Base-by-base conservation (phyloP, 768 basidiomycete species). In the Collybiopsis luxurians region DNA sequence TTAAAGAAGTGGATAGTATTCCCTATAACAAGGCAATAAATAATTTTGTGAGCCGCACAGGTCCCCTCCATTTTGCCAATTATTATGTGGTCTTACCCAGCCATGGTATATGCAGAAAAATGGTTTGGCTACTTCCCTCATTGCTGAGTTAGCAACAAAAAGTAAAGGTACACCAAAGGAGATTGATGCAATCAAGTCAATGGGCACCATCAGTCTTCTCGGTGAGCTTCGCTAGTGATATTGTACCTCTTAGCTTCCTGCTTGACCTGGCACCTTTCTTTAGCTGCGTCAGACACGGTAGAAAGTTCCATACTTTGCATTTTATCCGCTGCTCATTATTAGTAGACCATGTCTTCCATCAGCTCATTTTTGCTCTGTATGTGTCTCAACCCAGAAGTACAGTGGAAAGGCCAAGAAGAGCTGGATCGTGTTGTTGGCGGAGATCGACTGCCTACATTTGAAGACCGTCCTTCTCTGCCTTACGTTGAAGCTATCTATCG, bases 331-430 rank as follows among this genome's bases (percentile, higher is more conserved):
- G 5, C 5, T 6, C 24, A n/a, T 44, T n/a, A n/a, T 44, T 44
- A 26, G n/a, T 7, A 47, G 46, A 47, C 28, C 12, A 30, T 30
- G 23, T 47, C 46, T 26, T 5, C 46, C 46, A 47, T 47, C 24
- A 15, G 28, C 24, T 26, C 46, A 4, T 47, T 52, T 38, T 19
- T 31, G 6, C 50, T 52, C 10, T 5, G 5, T 38, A 6, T 36
- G 30, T 5, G 9, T 40, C 30, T 34, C 4, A 34, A 63, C 51
- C 71, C 71, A 0, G 59, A 70, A 4, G 62, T 62, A 2, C 67
- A 69, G 46, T 47, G 34, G 7, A 66, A 63, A 36, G 69, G 66
- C 9, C 67, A 68, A 24, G 62, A 45, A 13, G 71, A 73, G 49
- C 53, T 73, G 3, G 68, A 73, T 54, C 51, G 55, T 0, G 63